Percentiles rank a stretch among this genome's conserved stretches.
These are phyloP conservation scores for Stipa capillata DNA, from an alignment of 176 grass and related monocot genomes.

Conservation along the genomic window DNA sequence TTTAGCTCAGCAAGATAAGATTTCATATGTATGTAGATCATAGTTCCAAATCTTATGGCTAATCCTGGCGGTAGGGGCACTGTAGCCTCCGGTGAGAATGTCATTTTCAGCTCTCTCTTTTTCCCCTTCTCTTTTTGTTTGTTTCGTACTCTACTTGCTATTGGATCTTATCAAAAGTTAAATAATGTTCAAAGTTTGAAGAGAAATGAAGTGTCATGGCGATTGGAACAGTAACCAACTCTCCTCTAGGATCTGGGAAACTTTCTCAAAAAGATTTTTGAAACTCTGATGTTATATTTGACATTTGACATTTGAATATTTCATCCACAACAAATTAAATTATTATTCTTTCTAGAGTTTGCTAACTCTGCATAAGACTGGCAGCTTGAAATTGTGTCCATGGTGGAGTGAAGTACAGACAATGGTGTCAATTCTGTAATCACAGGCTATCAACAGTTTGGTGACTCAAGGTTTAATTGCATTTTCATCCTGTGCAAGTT, in stretches of 20 bases:
- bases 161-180: neutral
- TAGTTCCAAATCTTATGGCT: neutral
- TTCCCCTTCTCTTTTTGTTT: neutral
- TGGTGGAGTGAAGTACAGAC: neutral
- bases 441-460: neutral
- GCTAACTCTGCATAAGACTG: constrained; percentile 86
- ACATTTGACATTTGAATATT: constrained; percentile 1
- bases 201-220: neutral
- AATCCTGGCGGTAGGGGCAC: neutral
- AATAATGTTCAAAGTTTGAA: neutral
- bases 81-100: neutral
- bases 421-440: neutral
- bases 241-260: neutral
- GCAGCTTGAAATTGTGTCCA: neutral
- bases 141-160: neutral
- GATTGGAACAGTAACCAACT: neutral
- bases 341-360: no score
- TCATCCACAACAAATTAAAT: neutral
- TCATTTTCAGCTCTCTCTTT: neutral
- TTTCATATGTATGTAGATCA: neutral
- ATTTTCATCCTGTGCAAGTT: neutral
- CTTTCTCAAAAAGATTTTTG: neutral
- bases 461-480: neutral
- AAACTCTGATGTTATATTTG: no score
- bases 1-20: neutral